phyloP scores from a whole-genome alignment of 345 rosid species.

The Pugionium dolabratum region DNA sequence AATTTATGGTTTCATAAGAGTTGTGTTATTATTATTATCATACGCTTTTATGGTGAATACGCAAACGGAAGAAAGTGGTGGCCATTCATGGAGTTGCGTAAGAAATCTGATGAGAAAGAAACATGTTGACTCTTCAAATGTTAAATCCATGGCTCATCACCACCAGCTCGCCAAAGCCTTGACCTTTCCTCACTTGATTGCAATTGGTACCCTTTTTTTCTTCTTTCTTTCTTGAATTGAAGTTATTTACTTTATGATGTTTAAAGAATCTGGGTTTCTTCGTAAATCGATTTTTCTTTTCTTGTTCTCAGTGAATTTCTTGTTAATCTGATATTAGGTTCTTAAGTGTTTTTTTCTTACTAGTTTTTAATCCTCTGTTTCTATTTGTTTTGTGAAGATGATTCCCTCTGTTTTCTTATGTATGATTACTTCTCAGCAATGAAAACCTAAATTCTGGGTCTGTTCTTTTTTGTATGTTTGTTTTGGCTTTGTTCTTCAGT shows the following conservation, averaged over 20 bases:
- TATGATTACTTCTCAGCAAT: not conserved
- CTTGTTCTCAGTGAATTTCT: not conserved
- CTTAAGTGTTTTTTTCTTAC: no score
- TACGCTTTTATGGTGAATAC: conserved; percentile 47
- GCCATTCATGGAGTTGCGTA: conserved; percentile 46
- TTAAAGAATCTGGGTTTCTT: conserved; percentile 19
- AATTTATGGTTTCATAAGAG: no score
- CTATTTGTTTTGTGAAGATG: no score
- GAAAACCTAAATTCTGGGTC: not conserved
- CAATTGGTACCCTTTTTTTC: conserved; percentile 53
- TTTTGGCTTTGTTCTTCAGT: conserved; percentile 4
- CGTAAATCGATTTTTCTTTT: not conserved
- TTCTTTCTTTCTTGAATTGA: not conserved
- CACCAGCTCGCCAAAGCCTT: conserved; percentile 74
- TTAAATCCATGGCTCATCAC: conserved; percentile 32
- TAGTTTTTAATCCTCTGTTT: no score
- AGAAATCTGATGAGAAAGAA: conserved; percentile 67
- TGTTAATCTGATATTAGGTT: no score
- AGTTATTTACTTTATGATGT: no score
- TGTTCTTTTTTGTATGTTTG: not conserved
- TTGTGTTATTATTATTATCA: conserved; percentile 36
- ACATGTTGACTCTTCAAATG: conserved; percentile 68
- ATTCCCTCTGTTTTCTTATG: no score
- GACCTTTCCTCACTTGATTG: conserved; percentile 69
- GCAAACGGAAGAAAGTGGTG: conserved; percentile 38